Evolutionary conservation across 345 rosid genomes (phyloP).

Genomic region (Populus nigra): DNA sequence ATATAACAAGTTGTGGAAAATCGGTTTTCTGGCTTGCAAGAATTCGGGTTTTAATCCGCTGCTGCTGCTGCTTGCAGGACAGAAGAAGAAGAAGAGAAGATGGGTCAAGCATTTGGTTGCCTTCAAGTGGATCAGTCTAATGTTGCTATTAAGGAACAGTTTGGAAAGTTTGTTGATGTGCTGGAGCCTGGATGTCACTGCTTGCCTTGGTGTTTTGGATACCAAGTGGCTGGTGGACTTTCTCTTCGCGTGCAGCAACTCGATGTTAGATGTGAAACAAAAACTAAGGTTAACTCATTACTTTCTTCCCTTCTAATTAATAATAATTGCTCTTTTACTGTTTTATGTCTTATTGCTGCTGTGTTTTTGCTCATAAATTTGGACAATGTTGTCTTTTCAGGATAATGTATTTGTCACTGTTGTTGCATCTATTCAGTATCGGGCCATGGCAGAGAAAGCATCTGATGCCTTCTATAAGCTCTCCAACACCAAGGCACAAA

Average conservation of each 20-base stretch:
- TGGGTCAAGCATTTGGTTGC: constrained; percentile 28
- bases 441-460: constrained; percentile 17
- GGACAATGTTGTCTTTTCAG: constrained; percentile 1
- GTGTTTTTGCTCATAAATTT: background rate
- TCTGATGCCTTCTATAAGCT: constrained; percentile 16
- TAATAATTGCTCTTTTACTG: too few species aligned
- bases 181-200: constrained; percentile 37
- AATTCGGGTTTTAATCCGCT: too few species aligned
- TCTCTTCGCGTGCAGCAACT: constrained; percentile 32
- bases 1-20: too few species aligned
- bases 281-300: constrained; percentile 13
- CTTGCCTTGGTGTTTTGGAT: constrained; percentile 37
- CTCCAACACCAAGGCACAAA: constrained; percentile 6
- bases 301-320: background rate
- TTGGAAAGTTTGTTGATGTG: constrained; percentile 34
- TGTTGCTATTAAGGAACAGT: constrained; percentile 27
- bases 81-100: constrained; percentile 14
- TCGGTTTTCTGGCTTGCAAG: too few species aligned
- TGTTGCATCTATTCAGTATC: constrained; percentile 26
- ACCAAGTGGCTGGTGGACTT: constrained; percentile 21
- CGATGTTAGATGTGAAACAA: constrained; percentile 25
- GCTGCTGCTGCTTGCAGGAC: background rate
- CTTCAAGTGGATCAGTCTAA: constrained; percentile 34
- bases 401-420: constrained; percentile 22
- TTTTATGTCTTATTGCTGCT: background rate